Evolutionary conservation across 805 yeast genomes (phyloP).

Genomic region (Candida vaughaniae): DNA sequence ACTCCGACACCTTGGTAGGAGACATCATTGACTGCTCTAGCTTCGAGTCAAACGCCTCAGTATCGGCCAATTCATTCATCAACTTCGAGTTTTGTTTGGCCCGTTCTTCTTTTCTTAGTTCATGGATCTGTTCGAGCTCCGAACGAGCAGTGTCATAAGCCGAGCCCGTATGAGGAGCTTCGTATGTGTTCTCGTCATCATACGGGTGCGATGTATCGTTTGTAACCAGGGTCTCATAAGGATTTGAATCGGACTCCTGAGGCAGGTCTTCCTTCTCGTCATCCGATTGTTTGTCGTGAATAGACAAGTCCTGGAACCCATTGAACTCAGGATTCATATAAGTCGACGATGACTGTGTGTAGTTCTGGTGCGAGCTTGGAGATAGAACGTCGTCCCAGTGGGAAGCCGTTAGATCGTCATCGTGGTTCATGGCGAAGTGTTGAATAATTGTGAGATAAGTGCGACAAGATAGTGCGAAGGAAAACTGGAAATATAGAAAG

Average conservation of each 20-base stretch:
- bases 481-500: neutral
- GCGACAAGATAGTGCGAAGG: neutral
- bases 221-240: no score
- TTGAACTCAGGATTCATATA: conserved; percentile 14
- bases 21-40: conserved; percentile 39
- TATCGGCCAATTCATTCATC: conserved; percentile 44
- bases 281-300: conserved; percentile 12
- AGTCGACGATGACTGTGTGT: conserved; percentile 1
- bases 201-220: neutral
- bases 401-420: conserved; percentile 49
- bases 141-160: conserved; percentile 15
- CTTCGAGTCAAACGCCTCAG: conserved; percentile 23
- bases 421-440: conserved; percentile 38
- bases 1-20: conserved; percentile 15
- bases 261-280: conserved; percentile 15
- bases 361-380: conserved; percentile 23
- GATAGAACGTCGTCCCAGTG: conserved; percentile 62
- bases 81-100: conserved; percentile 30
- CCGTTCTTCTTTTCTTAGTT: conserved; percentile 36
- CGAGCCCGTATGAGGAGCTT: conserved; percentile 1
- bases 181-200: conserved; percentile 1
- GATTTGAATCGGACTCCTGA: no score
- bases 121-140: conserved; percentile 22
- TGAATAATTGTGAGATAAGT: neutral
- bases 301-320: conserved; percentile 20